phyloP scores from a whole-genome alignment of 2,329 filamentous ascomycete species.

The Aotearoamyces nothofagi region DNA sequence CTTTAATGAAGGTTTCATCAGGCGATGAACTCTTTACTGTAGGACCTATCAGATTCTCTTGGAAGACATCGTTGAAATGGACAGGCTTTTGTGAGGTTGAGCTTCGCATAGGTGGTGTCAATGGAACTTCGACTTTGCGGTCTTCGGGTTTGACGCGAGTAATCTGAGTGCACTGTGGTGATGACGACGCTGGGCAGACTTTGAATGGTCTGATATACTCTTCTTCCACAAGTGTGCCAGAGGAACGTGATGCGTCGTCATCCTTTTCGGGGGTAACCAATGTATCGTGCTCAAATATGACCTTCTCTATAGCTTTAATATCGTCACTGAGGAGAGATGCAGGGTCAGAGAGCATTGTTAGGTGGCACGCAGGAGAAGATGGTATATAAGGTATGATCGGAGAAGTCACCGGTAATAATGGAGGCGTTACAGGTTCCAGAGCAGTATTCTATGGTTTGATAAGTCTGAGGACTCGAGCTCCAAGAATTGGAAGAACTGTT shows the following conservation, averaged over 20 bases:
- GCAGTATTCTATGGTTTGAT: slow-evolving; percentile 10
- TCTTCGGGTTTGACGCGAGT: slow-evolving; percentile 7
- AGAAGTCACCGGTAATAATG: slow-evolving; percentile 12
- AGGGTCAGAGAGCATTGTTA: slow-evolving; percentile 7
- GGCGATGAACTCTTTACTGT: neutral
- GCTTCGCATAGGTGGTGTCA: slow-evolving; percentile 13
- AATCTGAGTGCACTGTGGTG: neutral
- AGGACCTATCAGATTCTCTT: slow-evolving; percentile 9
- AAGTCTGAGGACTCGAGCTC: no score
- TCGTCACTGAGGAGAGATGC: slow-evolving; percentile 6
- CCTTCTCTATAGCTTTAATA: slow-evolving; percentile 12
- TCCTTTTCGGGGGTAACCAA: slow-evolving; percentile 1
- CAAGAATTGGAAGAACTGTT: no score
- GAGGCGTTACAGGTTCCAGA: slow-evolving; percentile 16
- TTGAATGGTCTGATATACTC: slow-evolving; percentile 6
- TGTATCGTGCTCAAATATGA: slow-evolving; percentile 15
- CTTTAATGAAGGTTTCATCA: slow-evolving; percentile 1
- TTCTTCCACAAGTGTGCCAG: neutral
- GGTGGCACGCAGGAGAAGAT: slow-evolving; percentile 6
- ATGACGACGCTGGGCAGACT: no score
- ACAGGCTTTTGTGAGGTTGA: slow-evolving; percentile 8
- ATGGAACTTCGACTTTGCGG: slow-evolving; percentile 15
- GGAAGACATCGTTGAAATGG: slow-evolving; percentile 13
- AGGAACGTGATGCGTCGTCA: slow-evolving; percentile 8
- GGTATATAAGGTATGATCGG: slow-evolving; percentile 10